A percentile compares a stretch with the other conserved stretches of the same genome.
Conservation (phyloP, 345 rosid genomes). For the Eucalyptus coolabah region DNA sequence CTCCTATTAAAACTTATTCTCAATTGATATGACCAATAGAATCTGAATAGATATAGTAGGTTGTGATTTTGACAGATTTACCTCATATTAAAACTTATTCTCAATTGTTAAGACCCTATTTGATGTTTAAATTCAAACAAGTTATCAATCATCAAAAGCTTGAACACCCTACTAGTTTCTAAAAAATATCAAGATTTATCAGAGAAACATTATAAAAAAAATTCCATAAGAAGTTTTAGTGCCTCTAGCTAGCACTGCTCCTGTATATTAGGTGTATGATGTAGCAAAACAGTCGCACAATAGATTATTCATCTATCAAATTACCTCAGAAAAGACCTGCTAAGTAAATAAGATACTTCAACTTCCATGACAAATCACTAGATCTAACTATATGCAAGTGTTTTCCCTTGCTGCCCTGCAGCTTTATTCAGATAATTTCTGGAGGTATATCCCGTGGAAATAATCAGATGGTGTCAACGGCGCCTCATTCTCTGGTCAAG, state of each 20-base stretch:
- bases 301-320: neutral
- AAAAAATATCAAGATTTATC: neutral
- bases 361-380: neutral
- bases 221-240: neutral
- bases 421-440: neutral
- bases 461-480: neutral
- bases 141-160: neutral
- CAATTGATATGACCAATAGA: too few relatives aligned
- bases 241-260: neutral
- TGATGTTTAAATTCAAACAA: neutral
- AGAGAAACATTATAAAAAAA: neutral
- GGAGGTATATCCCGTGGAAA: rapidly evolving
- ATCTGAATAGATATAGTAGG: too few relatives aligned
- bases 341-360: neutral
- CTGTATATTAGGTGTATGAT: neutral
- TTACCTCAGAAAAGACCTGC: neutral
- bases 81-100: too few relatives aligned
- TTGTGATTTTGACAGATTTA: too few relatives aligned
- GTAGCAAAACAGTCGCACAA: neutral
- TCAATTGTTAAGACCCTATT: neutral
- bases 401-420: neutral
- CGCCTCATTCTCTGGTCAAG: neutral
- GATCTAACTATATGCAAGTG: neutral
- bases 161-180: neutral
- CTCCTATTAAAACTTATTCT: too few relatives aligned